Evolutionary conservation across 768 basidiomycete species (phyloP).

Genomic region (Peribolospora baueri): DNA sequence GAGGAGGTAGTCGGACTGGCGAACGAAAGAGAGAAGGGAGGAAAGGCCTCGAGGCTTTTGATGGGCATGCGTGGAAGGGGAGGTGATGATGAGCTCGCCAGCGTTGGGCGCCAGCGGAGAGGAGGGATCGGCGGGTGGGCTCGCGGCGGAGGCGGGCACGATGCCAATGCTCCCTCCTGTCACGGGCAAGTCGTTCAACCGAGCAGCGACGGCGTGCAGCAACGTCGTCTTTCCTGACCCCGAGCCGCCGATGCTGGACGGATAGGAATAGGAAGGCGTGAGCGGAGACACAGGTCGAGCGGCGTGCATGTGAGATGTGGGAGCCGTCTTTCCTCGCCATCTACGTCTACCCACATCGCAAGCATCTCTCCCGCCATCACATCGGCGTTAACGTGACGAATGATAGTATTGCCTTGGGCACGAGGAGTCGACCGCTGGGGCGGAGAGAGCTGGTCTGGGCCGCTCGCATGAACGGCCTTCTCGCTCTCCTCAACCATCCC

Average conservation of each 20-base stretch:
- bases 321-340: neutral
- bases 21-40: constrained; percentile 16
- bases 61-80: constrained; percentile 3
- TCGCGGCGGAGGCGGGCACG: constrained; percentile 3
- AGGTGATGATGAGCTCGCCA: neutral
- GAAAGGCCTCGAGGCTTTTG: neutral
- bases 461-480: neutral
- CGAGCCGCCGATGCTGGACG: constrained; percentile 6
- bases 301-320: neutral
- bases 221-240: constrained; percentile 21
- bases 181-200: neutral
- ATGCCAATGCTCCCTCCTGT: constrained; percentile 13
- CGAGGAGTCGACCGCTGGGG: neutral
- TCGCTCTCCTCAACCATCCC: neutral
- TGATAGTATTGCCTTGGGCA: constrained; percentile 12
- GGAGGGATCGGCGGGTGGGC: neutral
- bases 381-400: constrained; percentile 16
- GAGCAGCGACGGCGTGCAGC: constrained; percentile 16
- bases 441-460: neutral
- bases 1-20: constrained; percentile 18
- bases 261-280: neutral
- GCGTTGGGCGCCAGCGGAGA: neutral
- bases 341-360: constrained; percentile 18
- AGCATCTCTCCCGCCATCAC: constrained; percentile 22
- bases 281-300: neutral